Base-by-base conservation (phyloP, 371 early-diverging fungal genomes). In the Lichtheimia ramosa region DNA sequence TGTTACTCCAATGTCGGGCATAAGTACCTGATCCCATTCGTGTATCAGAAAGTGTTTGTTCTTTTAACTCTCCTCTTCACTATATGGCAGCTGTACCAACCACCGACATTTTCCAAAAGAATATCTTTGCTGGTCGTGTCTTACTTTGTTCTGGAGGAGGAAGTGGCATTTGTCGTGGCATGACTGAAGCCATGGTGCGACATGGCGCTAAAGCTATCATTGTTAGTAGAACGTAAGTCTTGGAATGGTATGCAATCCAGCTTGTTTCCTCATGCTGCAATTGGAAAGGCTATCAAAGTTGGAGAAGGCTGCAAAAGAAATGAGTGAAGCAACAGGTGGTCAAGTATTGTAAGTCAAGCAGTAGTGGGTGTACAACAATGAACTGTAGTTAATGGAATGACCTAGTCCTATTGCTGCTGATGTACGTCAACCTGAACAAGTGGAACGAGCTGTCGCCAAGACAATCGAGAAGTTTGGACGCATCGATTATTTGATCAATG, bases 131-230 rank as follows among this genome's bases (percentile, higher is more conserved):
- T n/a, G 79, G 71, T 34, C 75, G 75, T 56, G 61, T 79, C 2
- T 50, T 79, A 10, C 62, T 79, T 0, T 75, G 76, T 49, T 74
- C 76, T 16, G 79, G 79, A 24, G 79, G 79, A 14, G 79, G 79
- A 48, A 83, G 83, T 27, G 93, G 93, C 57, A 92, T 92, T 55
- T 90, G 92, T 68, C 82, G 81, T 60, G 88, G 81, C 13, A 89
- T 92, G 86, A 84, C 90, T 8, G 87, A 87, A 63, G 89, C 92
- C 20, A 65, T 91, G 64, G 79, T 88, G 55, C 74, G 83, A 40
- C 92, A 90, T 66, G 92, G 91, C 21, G 89, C 85, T 53, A 84
- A 78, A 54, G 87, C 87, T 23, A 82, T 83, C 62, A 87, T 87
- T 63, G 73, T 83, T 50, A 81, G 83, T 54, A 69, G 86, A 72